Evolutionary conservation across 2,329 filamentous ascomycete genomes (phyloP), one percentile per base, ranked within the genome.

Genomic region (Macrophomina pseudophaseolina): DNA sequence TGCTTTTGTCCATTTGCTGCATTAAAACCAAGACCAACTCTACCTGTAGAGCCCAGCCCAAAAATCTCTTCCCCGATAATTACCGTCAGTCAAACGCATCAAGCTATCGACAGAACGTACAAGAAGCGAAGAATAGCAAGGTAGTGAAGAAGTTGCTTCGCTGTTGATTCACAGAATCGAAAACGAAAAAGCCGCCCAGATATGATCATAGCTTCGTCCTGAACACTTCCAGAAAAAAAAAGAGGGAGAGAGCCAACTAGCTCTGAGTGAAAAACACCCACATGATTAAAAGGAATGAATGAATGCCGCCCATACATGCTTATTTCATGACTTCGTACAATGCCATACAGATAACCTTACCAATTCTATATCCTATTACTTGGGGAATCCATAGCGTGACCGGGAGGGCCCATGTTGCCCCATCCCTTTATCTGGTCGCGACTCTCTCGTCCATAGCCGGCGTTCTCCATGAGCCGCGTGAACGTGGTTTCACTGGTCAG

Each of bases 381-480:
- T 38, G 58, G 58, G 44, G 42, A 48, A n/a, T 62, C 58, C 12
- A 12, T 44, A 32, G 28, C 30, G 56, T 48, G 38, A 11, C 35
- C 23, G 38, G 54, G 35, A 4, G n/a, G 40, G 16, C 56, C 56
- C 56, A 60, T 60, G 28, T 56, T 65, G 4, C 63, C 63, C 63
- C 63, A 65, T 14, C 48, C 63, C 7, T 56, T 65, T 12, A 56
- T 42, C 23, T 65, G 51, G 33, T 49, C 63, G 42, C 63, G 63
- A 32, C 40, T 65, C 51, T 65, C 51, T 48, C 63, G 63, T 12
- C 63, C 52, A 38, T 77, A 78, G 11, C 80, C 80, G 7, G 79
- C 80, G 46, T 77, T 71, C 71, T 79, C 78, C 79, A 81, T 81
- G 54, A 81, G 69, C 56, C 75, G 75, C 0, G 76, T 78, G 66